Conservation (phyloP, 2,329 filamentous ascomycete species). For the Scleromitrula shiraiana region DNA sequence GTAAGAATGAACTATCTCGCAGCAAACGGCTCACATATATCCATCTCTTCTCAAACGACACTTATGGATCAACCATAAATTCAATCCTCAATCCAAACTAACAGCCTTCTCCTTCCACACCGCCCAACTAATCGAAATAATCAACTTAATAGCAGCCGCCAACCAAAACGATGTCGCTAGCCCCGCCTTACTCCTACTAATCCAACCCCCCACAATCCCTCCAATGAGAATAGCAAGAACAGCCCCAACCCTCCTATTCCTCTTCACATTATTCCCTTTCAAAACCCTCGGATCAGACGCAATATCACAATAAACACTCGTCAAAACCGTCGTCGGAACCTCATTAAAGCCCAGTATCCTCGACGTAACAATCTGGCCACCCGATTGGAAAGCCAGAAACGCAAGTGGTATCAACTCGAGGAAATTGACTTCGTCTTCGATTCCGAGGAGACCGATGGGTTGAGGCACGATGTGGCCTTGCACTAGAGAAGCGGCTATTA, state of each 20-base stretch:
- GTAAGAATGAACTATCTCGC: no score
- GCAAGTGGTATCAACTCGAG: slow-evolving; percentile 38
- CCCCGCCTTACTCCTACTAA: slow-evolving; percentile 43
- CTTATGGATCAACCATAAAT: no score
- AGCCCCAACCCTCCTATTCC: slow-evolving; percentile 44
- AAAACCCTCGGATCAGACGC: slow-evolving; percentile 57
- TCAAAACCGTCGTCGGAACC: slow-evolving; percentile 71
- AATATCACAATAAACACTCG: slow-evolving; percentile 74
- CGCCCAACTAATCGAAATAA: slow-evolving; percentile 50
- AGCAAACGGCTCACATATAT: no score
- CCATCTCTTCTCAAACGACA: no score
- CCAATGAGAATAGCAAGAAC: slow-evolving; percentile 45
- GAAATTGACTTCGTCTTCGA: slow-evolving; percentile 30
- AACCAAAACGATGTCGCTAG: slow-evolving; percentile 43
- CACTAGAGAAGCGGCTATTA: slow-evolving; percentile 44
- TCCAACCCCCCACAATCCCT: slow-evolving; percentile 45
- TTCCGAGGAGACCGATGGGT: slow-evolving; percentile 28
- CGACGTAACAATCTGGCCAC: slow-evolving; percentile 70
- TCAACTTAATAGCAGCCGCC: slow-evolving; percentile 41
- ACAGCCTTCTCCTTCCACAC: slow-evolving; percentile 42
- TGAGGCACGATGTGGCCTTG: slow-evolving; percentile 39
- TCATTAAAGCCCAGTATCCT: slow-evolving; percentile 61
- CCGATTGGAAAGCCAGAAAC: slow-evolving; percentile 60
- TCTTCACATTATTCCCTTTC: slow-evolving; percentile 38
- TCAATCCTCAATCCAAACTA: neutral